phyloP scores from a whole-genome alignment of 2,329 filamentous ascomycete genomes.

The Pleochaeta shiraiana region DNA sequence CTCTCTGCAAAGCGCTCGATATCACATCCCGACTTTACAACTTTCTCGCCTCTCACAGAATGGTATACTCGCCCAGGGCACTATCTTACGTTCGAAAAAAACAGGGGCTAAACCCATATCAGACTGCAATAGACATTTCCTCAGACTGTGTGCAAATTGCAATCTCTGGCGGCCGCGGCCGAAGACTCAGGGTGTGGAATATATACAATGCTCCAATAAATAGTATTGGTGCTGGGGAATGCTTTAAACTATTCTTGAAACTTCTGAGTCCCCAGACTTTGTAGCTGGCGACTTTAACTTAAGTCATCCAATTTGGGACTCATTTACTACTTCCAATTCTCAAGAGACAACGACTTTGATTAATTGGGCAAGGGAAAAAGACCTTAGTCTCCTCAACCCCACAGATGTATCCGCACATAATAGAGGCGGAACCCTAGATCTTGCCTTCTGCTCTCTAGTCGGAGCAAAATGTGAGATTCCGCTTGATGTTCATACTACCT shows the following conservation, averaged over 20 bases:
- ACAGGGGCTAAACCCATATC: not conserved
- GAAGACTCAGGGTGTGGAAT: not conserved
- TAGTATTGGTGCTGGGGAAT: not conserved
- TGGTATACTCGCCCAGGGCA: conserved; percentile 2
- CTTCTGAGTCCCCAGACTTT: not conserved
- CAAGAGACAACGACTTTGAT: not conserved
- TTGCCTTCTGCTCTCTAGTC: not conserved
- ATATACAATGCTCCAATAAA: not conserved
- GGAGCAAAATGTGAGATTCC: conserved; percentile 4
- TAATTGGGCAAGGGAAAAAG: not conserved
- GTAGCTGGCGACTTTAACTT: conserved; percentile 2
- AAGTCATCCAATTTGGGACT: not conserved
- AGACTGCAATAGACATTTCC: not conserved
- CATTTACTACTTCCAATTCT: not conserved
- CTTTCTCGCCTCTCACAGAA: not conserved
- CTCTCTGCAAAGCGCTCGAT: not conserved
- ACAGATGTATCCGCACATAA: not conserved
- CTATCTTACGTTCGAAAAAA: not conserved
- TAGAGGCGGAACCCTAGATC: conserved; percentile 1
- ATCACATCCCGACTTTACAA: not conserved
- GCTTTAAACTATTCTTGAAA: not conserved
- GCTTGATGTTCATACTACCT: not conserved
- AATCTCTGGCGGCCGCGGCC: not conserved
- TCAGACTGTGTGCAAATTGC: not conserved
- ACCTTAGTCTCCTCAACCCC: conserved; percentile 2